Evolutionary conservation across 2,329 filamentous ascomycete genomes (phyloP), one percentile per base, ranked within the genome.

Genomic region (Aspergillus brunneoviolaceus): DNA sequence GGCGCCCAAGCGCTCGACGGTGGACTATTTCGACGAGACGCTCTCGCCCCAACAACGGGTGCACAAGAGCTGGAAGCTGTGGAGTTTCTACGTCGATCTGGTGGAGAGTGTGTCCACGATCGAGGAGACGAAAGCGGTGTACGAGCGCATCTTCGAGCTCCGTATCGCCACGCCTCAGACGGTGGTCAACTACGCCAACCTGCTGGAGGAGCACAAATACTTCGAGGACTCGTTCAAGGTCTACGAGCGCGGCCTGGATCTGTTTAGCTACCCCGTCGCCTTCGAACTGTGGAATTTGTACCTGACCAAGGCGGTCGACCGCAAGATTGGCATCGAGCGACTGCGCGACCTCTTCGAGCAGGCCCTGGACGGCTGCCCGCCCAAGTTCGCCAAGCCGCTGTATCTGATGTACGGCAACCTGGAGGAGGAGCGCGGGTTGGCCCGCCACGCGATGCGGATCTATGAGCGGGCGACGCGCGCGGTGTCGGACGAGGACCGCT

Each of bases 221-320:
- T 96, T 89, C 71, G 95, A 99, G 75, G 95, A 99, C 70, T 96
- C 90, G 2, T 99, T 98, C 87, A 98, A 98, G 79, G 84, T 98
- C 51, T 99, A 96, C 74, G 95, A 99, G 77, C 88, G 95, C 62
- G 95, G 95, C 2, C 82, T 99, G 42, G 95, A 99, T 75, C 87
- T 99, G n/a, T 99, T 99, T 83, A 96, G 88, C 75, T 99, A 98
- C 71, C 95, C 95, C 0, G 94, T 98, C 19, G 95, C 95, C 16
- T 99, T 99, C 75, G 95, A 99, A 80, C 83, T 99, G 23, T 99
- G 95, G 96, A 99, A 99, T 69, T 79, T 99, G 9, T 99, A 99
- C 76, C 85, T 99, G 58, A 97, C 92, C 57, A 99, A 99, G 78
- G 95, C 95, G 0, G 93, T 98, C 23, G 92, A 97, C 74, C 90